Evolutionary conservation across 139 green algal species (phyloP).

Genomic region (Spirogloea muscicola): DNA sequence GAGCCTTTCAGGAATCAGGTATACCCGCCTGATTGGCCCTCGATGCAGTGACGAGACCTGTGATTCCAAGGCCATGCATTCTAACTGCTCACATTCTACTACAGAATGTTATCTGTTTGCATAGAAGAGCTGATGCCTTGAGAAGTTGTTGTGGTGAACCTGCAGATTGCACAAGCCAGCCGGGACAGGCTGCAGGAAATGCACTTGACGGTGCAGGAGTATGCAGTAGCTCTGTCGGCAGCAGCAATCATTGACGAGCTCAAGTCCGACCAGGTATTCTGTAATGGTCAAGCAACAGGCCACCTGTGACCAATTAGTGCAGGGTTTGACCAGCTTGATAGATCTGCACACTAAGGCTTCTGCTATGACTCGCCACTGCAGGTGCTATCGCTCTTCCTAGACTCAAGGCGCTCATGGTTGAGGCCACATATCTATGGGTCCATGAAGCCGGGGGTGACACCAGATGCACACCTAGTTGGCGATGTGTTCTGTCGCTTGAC

Average conservation of each 20-base stretch:
- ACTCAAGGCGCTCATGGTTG: constrained; percentile 11
- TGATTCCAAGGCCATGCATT: background rate
- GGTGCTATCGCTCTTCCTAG: constrained; percentile 2
- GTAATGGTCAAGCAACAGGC: too few species aligned
- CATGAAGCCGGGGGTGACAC: too few species aligned
- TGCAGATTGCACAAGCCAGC: constrained; percentile 36
- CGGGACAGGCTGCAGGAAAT: constrained; percentile 34
- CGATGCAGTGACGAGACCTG: too few species aligned
- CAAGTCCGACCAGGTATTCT: constrained; percentile 22
- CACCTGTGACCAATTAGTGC: too few species aligned
- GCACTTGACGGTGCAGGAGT: constrained; percentile 31
- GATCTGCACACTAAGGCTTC: too few species aligned
- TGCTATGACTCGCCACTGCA: too few species aligned
- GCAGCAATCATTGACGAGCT: constrained; percentile 39
- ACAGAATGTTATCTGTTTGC: background rate
- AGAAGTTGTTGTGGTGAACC: background rate
- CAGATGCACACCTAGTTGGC: too few species aligned
- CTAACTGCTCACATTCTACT: background rate
- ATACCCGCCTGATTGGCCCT: too few species aligned
- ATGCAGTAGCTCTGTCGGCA: constrained; percentile 56
- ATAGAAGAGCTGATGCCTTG: background rate
- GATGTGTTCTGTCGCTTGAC: too few species aligned
- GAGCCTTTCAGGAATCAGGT: constrained; percentile 73
- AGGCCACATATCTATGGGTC: too few species aligned
- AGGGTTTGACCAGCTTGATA: too few species aligned